Percentiles rank a stretch among this genome's conserved stretches.
phyloP scores from a whole-genome alignment of 2,329 filamentous ascomycete genomes.

The Anisogramma anomala region DNA sequence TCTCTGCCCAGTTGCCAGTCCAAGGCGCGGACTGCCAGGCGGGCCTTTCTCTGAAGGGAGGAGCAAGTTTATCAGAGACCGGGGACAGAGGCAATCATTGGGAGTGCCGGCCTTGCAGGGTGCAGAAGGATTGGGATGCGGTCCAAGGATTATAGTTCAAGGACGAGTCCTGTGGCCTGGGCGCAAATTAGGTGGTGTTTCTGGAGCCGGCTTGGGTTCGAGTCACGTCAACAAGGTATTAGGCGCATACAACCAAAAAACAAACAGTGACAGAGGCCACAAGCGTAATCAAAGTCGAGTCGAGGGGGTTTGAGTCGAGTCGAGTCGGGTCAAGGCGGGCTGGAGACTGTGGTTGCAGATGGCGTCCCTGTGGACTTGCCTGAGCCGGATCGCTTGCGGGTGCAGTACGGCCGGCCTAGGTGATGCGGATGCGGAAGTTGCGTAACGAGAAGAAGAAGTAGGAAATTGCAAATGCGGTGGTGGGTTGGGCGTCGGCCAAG shows the following conservation, averaged over 20 bases:
- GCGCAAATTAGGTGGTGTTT: neutral
- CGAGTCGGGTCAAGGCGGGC: neutral
- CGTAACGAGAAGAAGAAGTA: neutral
- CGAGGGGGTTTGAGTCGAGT: neutral
- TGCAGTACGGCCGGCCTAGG: too few species aligned
- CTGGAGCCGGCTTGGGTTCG: neutral
- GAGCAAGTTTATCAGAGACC: neutral
- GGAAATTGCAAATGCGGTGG: neutral
- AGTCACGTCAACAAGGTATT: neutral
- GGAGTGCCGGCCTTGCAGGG: neutral
- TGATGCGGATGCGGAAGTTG: neutral
- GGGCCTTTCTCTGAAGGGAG: too few species aligned
- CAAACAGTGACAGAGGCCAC: neutral
- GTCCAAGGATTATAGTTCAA: neutral
- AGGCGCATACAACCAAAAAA: neutral
- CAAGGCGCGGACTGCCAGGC: neutral
- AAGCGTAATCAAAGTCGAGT: neutral
- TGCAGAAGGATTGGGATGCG: neutral
- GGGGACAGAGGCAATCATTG: constrained; percentile 3
- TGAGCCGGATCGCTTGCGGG: neutral
- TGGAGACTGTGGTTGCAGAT: neutral
- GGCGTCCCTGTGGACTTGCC: neutral
- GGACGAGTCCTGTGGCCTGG: neutral
- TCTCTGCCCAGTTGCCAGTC: neutral
- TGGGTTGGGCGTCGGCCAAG: neutral